Percentiles rank a stretch among this genome's conserved stretches.
Conservation (phyloP, 2,329 filamentous ascomycete genomes). For the Colletotrichum euphorbiae region DNA sequence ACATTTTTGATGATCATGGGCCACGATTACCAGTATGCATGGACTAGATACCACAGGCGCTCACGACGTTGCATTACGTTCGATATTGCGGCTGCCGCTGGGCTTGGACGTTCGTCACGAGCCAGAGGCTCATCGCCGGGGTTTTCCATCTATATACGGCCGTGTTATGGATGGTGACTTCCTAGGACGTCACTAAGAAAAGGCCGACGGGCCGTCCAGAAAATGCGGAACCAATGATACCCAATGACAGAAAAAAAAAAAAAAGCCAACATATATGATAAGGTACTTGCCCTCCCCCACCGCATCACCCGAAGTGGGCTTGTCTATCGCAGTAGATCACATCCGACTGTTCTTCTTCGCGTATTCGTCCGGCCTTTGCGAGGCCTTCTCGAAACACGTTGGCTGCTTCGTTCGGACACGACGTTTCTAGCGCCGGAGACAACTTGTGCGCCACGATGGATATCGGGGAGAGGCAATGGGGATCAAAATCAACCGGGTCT, state of each 20-base stretch:
- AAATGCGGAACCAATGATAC: neutral
- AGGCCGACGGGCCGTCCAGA: neutral
- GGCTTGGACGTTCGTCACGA: constrained; percentile 4
- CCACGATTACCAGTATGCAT: neutral
- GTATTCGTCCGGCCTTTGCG: neutral
- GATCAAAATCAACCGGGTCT: neutral
- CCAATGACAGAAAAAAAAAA: neutral
- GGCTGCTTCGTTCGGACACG: neutral
- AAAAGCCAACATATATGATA: constrained; percentile 7
- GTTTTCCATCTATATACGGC: neutral
- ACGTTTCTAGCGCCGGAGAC: neutral
- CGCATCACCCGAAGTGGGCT: constrained; percentile 6
- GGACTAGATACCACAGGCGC: constrained; percentile 1
- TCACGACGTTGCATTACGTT: neutral
- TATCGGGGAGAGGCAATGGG: neutral
- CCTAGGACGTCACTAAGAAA: neutral
- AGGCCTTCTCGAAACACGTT: neutral
- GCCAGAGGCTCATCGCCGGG: neutral
- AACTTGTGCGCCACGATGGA: neutral
- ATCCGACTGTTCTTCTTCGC: neutral
- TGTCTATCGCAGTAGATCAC: neutral
- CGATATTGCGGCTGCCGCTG: neutral
- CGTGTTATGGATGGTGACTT: neutral
- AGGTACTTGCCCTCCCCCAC: neutral
- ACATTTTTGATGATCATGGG: neutral